Evolutionary conservation across 2,329 filamentous ascomycete genomes (phyloP).

Genomic region (Hypoxylon sp.): DNA sequence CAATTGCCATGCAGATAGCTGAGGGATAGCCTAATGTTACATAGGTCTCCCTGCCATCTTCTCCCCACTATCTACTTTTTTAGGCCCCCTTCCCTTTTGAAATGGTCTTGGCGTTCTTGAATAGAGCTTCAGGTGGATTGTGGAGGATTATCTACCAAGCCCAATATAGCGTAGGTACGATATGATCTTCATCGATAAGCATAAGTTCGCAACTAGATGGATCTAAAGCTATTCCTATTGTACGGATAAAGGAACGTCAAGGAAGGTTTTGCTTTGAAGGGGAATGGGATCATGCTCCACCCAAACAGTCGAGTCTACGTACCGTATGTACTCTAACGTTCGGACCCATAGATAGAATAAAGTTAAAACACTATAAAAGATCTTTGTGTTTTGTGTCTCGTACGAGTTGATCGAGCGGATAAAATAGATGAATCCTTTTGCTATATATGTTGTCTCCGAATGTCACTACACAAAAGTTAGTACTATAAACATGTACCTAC

Average conservation of each 20-base stretch:
- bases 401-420: slow-evolving; percentile 26
- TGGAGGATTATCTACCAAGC: slow-evolving; percentile 13
- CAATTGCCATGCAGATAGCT: slow-evolving; percentile 40
- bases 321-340: slow-evolving; percentile 20
- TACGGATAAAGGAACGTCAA: slow-evolving; percentile 4
- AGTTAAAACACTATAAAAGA: slow-evolving; percentile 31
- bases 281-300: slow-evolving; percentile 15
- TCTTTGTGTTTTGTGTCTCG: slow-evolving; percentile 30
- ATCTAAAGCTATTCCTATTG: slow-evolving; percentile 16
- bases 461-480: not conserved
- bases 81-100: slow-evolving; percentile 37
- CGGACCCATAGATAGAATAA: slow-evolving; percentile 17
- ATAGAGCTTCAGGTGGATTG: slow-evolving; percentile 19
- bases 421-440: slow-evolving; percentile 5
- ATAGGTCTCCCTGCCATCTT: slow-evolving; percentile 27
- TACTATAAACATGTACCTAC: not conserved
- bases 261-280: slow-evolving; percentile 28
- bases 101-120: slow-evolving; percentile 34
- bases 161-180: slow-evolving; percentile 8
- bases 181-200: slow-evolving; percentile 13
- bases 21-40: slow-evolving; percentile 38
- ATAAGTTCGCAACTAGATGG: slow-evolving; percentile 9
- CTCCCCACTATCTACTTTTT: slow-evolving; percentile 26
- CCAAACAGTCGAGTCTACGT: slow-evolving; percentile 16
- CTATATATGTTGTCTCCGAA: not conserved